Evolutionary conservation across 108 stramenopile genomes (phyloP).

Genomic region (Fistulifera pelliculosa): DNA sequence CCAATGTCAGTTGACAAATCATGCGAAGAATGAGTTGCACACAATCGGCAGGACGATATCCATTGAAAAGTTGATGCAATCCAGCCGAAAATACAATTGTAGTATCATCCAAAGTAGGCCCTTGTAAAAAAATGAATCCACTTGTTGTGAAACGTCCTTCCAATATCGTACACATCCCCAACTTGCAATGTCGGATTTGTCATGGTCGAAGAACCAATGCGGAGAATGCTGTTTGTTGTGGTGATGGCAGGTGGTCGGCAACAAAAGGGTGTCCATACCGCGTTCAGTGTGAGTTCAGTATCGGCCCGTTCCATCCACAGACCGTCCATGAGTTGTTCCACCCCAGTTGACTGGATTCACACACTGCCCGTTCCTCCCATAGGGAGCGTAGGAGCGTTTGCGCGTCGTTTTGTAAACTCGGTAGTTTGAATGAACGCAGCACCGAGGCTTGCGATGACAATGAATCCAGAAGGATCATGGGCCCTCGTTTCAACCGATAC

Average conservation of each 20-base stretch:
- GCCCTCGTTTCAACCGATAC: not conserved
- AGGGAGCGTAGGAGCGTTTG: not conserved
- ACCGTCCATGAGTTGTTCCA: not conserved
- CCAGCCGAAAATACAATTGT: too few species aligned
- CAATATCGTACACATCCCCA: not conserved
- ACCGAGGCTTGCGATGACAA: too few species aligned
- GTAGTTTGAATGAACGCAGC: not conserved
- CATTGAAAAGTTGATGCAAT: too few species aligned
- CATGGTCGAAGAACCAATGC: conserved; percentile 2
- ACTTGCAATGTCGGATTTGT: not conserved
- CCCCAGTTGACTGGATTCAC: not conserved
- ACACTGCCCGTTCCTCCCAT: not conserved
- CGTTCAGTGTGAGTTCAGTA: not conserved
- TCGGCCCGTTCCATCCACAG: not conserved
- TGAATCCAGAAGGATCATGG: not conserved
- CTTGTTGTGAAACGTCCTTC: too few species aligned
- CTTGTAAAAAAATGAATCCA: too few species aligned
- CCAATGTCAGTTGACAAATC: not conserved
- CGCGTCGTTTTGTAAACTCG: not conserved
- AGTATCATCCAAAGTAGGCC: too few species aligned
- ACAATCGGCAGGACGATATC: too few species aligned
- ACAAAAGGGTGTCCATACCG: not conserved
- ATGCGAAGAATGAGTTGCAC: not conserved
- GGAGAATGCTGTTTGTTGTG: not conserved
- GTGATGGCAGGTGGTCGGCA: too few species aligned